These are phyloP conservation scores for Ganoderma lingzhi DNA, from an alignment of 1,284 basidiomycete genomes.

Conservation along the genomic window DNA sequence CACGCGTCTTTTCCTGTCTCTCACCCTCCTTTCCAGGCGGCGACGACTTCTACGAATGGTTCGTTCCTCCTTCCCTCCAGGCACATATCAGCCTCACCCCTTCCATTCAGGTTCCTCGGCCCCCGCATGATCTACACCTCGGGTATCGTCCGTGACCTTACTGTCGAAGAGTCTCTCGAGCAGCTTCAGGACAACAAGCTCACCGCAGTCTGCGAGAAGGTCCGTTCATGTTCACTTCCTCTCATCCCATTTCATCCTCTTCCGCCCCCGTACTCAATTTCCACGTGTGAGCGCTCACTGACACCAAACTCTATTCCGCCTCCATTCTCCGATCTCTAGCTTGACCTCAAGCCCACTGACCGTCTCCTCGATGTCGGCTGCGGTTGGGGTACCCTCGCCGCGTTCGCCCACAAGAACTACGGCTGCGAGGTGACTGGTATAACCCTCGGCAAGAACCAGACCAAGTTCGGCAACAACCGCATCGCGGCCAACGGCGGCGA, in stretches of 20 bases:
- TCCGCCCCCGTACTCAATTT: neutral
- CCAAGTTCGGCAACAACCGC: slow-evolving; percentile 91
- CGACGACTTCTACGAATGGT: slow-evolving; percentile 95
- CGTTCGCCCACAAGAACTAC: slow-evolving; percentile 98
- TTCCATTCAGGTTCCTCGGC: slow-evolving; percentile 80
- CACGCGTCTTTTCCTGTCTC: slow-evolving; percentile 33
- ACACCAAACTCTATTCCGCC: neutral
- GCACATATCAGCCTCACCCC: slow-evolving; percentile 15
- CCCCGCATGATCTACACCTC: slow-evolving; percentile 98
- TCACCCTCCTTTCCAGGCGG: slow-evolving; percentile 57
- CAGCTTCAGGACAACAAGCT: slow-evolving; percentile 99
- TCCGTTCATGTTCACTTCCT: slow-evolving; percentile 10
- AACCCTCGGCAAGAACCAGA: slow-evolving; percentile 92
- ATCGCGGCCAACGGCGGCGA: slow-evolving; percentile 78
- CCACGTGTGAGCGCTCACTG: slow-evolving; percentile 7
- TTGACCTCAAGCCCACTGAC: slow-evolving; percentile 84
- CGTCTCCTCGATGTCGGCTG: slow-evolving; percentile 94
- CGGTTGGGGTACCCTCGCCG: slow-evolving; percentile 96
- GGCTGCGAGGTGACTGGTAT: slow-evolving; percentile 95
- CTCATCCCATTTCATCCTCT: neutral
- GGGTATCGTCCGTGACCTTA: slow-evolving; percentile 85
- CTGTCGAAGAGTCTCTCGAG: slow-evolving; percentile 87
- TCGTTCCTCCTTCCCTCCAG: slow-evolving; percentile 21
- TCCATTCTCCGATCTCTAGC: slow-evolving; percentile 40
- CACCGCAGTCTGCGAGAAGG: slow-evolving; percentile 92